Evolutionary conservation across 208 protist genomes (phyloP).

Genomic region (Acanthamoeba pearcei): DNA sequence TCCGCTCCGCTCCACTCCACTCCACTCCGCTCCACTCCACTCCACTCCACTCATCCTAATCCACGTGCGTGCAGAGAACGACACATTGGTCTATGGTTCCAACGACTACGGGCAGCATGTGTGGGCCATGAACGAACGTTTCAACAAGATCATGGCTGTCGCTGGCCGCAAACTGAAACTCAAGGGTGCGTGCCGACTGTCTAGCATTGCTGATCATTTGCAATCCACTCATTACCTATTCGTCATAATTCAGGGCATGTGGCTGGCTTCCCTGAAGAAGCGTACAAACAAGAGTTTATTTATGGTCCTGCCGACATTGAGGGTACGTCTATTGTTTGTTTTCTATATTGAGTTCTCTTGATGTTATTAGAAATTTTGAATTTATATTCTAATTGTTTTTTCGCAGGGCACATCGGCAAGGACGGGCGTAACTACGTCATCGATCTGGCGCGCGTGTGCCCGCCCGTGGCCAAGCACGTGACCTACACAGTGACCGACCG

Average conservation of each 20-base stretch:
- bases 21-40: too few relatives aligned
- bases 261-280: not conserved
- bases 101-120: conserved; percentile 48
- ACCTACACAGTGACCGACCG: not conserved
- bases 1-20: too few relatives aligned
- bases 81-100: conserved; percentile 54
- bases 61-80: not conserved
- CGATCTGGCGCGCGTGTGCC: conserved; percentile 76
- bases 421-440: conserved; percentile 72
- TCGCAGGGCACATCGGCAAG: conserved; percentile 47
- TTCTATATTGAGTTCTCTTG: not conserved
- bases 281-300: conserved; percentile 11
- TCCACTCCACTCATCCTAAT: not conserved
- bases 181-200: not conserved
- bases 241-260: not conserved
- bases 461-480: conserved; percentile 76
- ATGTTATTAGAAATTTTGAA: not conserved
- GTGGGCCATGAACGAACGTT: conserved; percentile 8
- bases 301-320: conserved; percentile 72
- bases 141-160: conserved; percentile 73
- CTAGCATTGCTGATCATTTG: not conserved
- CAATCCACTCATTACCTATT: not conserved
- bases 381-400: not conserved
- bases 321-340: not conserved
- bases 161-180: conserved; percentile 63